A percentile compares a stretch with the other conserved stretches of the same genome.
These are phyloP conservation scores for Pseudocercospora fuligena DNA, from an alignment of 2,329 filamentous ascomycete species.

Conservation along the genomic window DNA sequence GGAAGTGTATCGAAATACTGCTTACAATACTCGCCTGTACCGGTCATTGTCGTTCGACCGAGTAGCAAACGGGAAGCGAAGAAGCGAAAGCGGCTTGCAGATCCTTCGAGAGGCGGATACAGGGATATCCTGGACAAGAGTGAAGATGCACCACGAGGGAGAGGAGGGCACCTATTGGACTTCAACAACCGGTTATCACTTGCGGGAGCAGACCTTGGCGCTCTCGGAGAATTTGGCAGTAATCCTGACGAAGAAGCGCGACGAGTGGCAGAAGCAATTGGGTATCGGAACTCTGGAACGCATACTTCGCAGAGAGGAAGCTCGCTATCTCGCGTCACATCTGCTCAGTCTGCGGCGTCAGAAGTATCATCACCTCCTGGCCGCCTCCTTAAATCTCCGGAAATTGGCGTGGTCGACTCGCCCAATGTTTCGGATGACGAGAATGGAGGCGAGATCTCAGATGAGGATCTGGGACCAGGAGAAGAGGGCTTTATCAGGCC, in stretches of 20 bases:
- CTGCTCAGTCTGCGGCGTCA: constrained; percentile 35
- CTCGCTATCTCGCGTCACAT: constrained; percentile 37
- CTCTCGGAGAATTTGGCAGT: constrained; percentile 37
- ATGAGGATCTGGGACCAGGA: constrained; percentile 29
- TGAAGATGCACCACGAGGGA: constrained; percentile 43
- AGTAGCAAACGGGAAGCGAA: constrained; percentile 88
- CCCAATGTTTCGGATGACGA: constrained; percentile 20
- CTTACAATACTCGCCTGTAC: constrained; percentile 88
- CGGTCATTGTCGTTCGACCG: constrained; percentile 88
- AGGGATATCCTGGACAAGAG: constrained; percentile 74
- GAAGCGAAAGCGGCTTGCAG: constrained; percentile 80
- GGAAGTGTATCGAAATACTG: constrained; percentile 95
- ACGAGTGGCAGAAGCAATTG: constrained; percentile 48
- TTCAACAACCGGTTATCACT: constrained; percentile 53
- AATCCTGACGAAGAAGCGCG: constrained; percentile 43
- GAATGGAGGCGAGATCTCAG: constrained; percentile 32
- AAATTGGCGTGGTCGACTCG: constrained; percentile 8
- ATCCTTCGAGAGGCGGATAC: constrained; percentile 77
- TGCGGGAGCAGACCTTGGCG: constrained; percentile 44
- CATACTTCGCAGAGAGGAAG: constrained; percentile 29
- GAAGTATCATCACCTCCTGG: constrained; percentile 54
- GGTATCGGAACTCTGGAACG: constrained; percentile 32
- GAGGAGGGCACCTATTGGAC: constrained; percentile 60
- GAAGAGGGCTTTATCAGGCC: constrained; percentile 35
- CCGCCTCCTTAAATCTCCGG: constrained; percentile 43